These are phyloP conservation scores for Cardiosporidium cionae DNA, from an alignment of 169 alveolate genomes.

Conservation along the genomic window DNA sequence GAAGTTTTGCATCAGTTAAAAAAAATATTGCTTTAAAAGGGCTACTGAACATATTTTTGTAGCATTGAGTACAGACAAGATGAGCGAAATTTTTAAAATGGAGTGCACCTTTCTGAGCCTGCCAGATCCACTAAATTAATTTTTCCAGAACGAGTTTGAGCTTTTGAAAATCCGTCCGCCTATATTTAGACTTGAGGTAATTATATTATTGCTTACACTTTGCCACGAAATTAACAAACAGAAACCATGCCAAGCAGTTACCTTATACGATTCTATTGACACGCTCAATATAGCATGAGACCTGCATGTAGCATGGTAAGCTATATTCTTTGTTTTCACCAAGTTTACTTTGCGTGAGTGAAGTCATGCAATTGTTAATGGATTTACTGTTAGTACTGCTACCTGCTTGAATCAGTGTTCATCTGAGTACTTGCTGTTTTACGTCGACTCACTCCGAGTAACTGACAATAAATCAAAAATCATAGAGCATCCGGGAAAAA, in stretches of 20 bases:
- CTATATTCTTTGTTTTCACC: too few relatives aligned
- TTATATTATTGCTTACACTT: too few relatives aligned
- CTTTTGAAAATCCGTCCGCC: neutral
- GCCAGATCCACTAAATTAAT: conserved; percentile 84
- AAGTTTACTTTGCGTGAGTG: too few relatives aligned
- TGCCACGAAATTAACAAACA: too few relatives aligned
- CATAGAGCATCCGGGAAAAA: too few relatives aligned
- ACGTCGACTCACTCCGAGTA: neutral
- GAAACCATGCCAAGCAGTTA: neutral
- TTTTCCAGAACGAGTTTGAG: conserved; percentile 65
- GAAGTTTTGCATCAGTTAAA: too few relatives aligned
- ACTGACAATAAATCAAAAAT: too few relatives aligned
- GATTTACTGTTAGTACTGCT: neutral
- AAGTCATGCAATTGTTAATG: neutral
- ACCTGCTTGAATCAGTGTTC: neutral
- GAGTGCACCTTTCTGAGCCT: conserved; percentile 75
- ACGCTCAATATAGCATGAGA: conserved; percentile 82
- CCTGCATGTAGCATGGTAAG: too few relatives aligned
- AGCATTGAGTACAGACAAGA: too few relatives aligned
- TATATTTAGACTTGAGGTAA: neutral
- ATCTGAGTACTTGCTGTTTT: neutral
- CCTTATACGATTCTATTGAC: conserved; percentile 58
- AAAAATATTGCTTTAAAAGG: too few relatives aligned
- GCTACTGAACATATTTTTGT: too few relatives aligned
- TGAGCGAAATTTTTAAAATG: too few relatives aligned